Percentiles rank a stretch among this genome's conserved stretches.
Evolutionary conservation across 2,329 filamentous ascomycete genomes (phyloP).

Genomic region (Thielaviopsis populi): DNA sequence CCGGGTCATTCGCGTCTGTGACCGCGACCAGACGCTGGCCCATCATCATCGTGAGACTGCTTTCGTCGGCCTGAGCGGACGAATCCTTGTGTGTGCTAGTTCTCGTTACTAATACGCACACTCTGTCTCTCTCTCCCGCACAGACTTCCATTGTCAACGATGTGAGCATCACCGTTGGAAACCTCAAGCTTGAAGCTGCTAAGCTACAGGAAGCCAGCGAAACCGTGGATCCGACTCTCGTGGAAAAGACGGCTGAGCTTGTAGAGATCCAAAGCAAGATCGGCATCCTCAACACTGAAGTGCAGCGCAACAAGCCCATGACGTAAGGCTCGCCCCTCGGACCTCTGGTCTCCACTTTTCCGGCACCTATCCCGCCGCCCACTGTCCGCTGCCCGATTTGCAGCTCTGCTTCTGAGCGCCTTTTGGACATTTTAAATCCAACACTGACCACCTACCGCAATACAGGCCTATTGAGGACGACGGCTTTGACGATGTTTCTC

Average conservation of each 20-base stretch:
- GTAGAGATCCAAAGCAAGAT: conserved; percentile 67
- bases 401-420: too few relatives aligned
- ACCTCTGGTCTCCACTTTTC: not conserved
- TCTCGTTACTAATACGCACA: not conserved
- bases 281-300: conserved; percentile 77
- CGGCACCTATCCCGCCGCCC: not conserved
- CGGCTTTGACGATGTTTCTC: conserved; percentile 55
- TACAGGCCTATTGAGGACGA: conserved; percentile 60
- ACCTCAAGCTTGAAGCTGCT: conserved; percentile 46
- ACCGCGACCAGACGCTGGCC: conserved; percentile 87
- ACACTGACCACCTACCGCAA: conserved; percentile 12
- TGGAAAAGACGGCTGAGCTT: conserved; percentile 9
- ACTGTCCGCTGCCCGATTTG: too few relatives aligned
- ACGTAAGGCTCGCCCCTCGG: conserved; percentile 34
- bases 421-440: too few relatives aligned
- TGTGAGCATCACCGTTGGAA: conserved; percentile 58
- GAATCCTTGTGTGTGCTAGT: not conserved
- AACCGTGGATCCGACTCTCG: not conserved
- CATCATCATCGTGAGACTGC: conserved; percentile 58
- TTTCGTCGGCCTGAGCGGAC: not conserved
- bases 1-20: conserved; percentile 69
- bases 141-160: conserved; percentile 90
- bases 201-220: conserved; percentile 20
- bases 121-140: not conserved
- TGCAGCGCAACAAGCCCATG: conserved; percentile 73